Conservation (phyloP, 2,329 filamentous ascomycete genomes). For the Neofusicoccum ribis region DNA sequence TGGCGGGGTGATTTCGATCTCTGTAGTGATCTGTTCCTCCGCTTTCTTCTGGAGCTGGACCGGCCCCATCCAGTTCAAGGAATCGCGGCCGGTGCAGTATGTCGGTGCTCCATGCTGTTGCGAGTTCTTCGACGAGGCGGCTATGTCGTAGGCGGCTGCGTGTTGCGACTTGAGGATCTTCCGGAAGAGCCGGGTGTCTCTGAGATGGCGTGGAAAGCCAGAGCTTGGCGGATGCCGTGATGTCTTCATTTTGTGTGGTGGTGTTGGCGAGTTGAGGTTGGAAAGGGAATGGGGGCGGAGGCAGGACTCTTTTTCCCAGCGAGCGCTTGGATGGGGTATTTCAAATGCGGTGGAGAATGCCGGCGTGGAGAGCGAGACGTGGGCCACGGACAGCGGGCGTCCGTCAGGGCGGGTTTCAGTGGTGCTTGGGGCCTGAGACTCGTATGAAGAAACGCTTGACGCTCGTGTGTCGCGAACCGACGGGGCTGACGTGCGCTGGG, state of each 20-base stretch:
- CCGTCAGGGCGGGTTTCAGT: neutral
- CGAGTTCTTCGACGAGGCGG: neutral
- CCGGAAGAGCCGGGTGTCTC: neutral
- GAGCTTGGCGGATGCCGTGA: neutral
- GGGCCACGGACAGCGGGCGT: no score
- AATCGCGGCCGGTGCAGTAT: neutral
- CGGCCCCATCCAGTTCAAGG: neutral
- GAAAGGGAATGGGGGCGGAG: neutral
- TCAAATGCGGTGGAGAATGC: neutral
- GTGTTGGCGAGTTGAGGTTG: neutral
- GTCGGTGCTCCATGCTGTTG: neutral
- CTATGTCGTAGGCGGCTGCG: neutral
- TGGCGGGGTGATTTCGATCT: neutral
- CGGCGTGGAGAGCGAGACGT: no score
- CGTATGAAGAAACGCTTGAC: neutral
- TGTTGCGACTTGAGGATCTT: neutral
- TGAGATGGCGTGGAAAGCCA: neutral
- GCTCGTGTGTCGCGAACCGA: neutral
- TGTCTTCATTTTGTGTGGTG: neutral
- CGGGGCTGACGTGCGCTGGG: neutral
- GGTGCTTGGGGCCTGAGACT: neutral
- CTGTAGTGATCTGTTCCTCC: neutral
- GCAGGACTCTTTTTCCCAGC: neutral
- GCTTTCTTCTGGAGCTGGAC: neutral
- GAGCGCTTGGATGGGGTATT: constrained; percentile 4